A percentile compares a stretch with the other conserved stretches of the same genome.
Conservation (phyloP, 2,329 filamentous ascomycete genomes). For the Pezicula radicicola region DNA sequence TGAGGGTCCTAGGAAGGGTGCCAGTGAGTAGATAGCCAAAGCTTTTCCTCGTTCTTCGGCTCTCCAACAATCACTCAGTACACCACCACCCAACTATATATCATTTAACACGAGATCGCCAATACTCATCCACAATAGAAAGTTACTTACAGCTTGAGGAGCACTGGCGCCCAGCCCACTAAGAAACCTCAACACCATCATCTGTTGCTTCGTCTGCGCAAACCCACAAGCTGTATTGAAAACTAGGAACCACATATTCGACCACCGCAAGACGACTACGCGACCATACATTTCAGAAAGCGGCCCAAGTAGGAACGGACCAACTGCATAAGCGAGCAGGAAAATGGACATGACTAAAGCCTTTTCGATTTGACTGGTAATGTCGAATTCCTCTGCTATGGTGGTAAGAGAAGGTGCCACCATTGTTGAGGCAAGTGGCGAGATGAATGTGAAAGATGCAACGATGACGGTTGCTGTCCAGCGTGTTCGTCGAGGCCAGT, state of each 20-base stretch:
- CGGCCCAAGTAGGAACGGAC: slow-evolving; percentile 57
- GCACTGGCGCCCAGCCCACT: slow-evolving; percentile 57
- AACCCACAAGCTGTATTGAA: slow-evolving; percentile 54
- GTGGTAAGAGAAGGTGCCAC: slow-evolving; percentile 41
- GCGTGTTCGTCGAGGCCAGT: slow-evolving; percentile 25
- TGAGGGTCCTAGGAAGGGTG: slow-evolving; percentile 60
- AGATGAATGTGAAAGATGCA: slow-evolving; percentile 39
- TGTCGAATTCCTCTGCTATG: slow-evolving; percentile 45
- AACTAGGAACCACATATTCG: slow-evolving; percentile 51
- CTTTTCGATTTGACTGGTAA: slow-evolving; percentile 39
- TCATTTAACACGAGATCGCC: neutral
- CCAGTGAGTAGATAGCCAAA: slow-evolving; percentile 57
- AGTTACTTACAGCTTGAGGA: slow-evolving; percentile 37
- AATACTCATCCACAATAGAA: neutral
- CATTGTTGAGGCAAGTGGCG: slow-evolving; percentile 43
- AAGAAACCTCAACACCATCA: slow-evolving; percentile 57
- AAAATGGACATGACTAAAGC: slow-evolving; percentile 46
- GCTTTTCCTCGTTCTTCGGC: slow-evolving; percentile 59
- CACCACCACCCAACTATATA: slow-evolving; percentile 33
- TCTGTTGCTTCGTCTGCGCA: slow-evolving; percentile 44
- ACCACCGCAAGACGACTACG: slow-evolving; percentile 54
- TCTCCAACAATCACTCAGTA: slow-evolving; percentile 54
- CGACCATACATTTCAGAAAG: slow-evolving; percentile 59
- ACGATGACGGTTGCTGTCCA: slow-evolving; percentile 16
- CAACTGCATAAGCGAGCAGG: slow-evolving; percentile 48